Percentiles rank a stretch among this genome's conserved stretches.
Evolutionary conservation across 768 basidiomycete genomes (phyloP).

Genomic region (Lactifluus hygrophoroides): DNA sequence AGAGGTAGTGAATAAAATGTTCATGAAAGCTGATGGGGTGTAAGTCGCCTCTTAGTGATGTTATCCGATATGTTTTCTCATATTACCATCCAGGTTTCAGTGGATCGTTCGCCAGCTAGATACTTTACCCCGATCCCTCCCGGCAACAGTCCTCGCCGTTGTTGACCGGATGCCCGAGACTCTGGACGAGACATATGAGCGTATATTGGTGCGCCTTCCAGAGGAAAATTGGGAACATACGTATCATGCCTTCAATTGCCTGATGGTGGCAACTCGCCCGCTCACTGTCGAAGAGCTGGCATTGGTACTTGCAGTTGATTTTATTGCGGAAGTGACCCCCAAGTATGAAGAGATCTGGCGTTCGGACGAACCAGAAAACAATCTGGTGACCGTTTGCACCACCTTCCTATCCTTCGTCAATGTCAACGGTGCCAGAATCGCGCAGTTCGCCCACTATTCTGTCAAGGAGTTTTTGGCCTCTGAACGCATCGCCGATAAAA

Average conservation of each 20-base stretch:
- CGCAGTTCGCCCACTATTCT: constrained; percentile 2
- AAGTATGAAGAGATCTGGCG: constrained; percentile 8
- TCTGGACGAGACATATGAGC: constrained; percentile 1
- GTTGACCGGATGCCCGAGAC: background rate
- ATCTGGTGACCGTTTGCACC: background rate
- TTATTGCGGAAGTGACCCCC: constrained; percentile 2
- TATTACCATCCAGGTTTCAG: background rate
- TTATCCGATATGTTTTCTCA: background rate
- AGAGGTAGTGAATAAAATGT: constrained; percentile 4
- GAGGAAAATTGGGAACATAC: constrained; percentile 14
- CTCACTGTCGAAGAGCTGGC: constrained; percentile 7
- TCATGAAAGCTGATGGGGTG: constrained; percentile 6
- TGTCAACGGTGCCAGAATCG: background rate
- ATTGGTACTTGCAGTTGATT: constrained; percentile 9
- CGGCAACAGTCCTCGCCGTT: constrained; percentile 1
- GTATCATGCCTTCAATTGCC: background rate
- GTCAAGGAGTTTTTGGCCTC: constrained; percentile 8
- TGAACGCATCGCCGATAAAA: background rate
- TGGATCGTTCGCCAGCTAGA: constrained; percentile 2
- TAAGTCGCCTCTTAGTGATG: background rate
- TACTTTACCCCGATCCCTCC: background rate
- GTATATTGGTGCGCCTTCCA: background rate
- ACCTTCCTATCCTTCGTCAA: constrained; percentile 7
- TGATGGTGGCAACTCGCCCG: constrained; percentile 6
- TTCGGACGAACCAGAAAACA: background rate